Evolutionary conservation across 2,329 filamentous ascomycete genomes (phyloP), one percentile per base, ranked within the genome.

Genomic region (Aschersonia sp.): DNA sequence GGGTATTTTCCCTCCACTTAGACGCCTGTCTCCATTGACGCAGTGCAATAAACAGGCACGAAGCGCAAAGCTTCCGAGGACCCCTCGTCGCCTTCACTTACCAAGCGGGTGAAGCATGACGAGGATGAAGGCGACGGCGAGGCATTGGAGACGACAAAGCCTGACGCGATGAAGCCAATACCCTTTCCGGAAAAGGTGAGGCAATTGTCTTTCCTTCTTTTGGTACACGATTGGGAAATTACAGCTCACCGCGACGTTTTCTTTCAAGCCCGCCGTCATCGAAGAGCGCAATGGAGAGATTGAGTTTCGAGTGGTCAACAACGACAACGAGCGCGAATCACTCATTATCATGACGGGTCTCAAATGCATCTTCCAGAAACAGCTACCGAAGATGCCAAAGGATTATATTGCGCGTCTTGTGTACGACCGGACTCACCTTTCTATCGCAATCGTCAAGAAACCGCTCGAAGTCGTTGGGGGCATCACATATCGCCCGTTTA

Each of bases 381-480:
- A 98, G 61, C 73, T 98, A 5, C 92, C 92, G 0, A 97, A 97
- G 66, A 98, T 98, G 92, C 92, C 92, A 11, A 95, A 97, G 65
- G 92, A 97, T 61, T 98, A 98, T 63, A 97, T 98, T 56, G 92
- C 92, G 4, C 85, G 92, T 40, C 79, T 98, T 6, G 92, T 98
- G 49, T 98, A 98, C 67, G 92, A 98, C 65, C 83, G 92, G 46
- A 95, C 90, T 5, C 92, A 98, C 69, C 65, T 97, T 51, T 95
- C 87, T 40, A 95, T 98, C 56, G 92, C 92, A 29, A 97, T 98
- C 59, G 87, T 97, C 56, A 97, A 97, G 71, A 89, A 94, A 58
- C 90, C 92, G 1, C 72, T 95, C 45, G 88, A 95, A 59, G 88
- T 95, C n/a, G 84, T 95, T 42, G 90, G 89, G 52, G 92, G 92